These are phyloP conservation scores for Penicillium odoratum DNA, from an alignment of 495 filamentous ascomycete species.

Conservation along the genomic window DNA sequence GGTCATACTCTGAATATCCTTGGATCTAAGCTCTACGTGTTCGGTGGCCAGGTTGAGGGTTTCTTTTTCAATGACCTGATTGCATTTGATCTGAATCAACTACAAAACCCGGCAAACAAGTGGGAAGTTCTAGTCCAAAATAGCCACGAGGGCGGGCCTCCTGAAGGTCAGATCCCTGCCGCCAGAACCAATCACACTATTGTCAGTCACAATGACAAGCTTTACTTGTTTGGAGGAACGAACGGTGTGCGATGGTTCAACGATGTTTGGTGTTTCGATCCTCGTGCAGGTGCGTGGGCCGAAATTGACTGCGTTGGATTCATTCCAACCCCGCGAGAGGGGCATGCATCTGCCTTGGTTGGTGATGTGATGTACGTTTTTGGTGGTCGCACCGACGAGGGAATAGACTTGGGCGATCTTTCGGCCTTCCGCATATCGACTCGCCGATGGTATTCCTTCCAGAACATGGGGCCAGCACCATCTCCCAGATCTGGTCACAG, in stretches of 20 bases:
- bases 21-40: slow-evolving; percentile 94
- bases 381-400: slow-evolving; percentile 92
- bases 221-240: slow-evolving; percentile 97
- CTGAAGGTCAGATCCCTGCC: slow-evolving; percentile 73
- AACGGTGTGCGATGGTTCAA: slow-evolving; percentile 97
- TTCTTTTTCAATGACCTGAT: slow-evolving; percentile 98
- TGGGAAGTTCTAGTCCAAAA: slow-evolving; percentile 90
- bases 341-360: slow-evolving; percentile 89
- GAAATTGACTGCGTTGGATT: slow-evolving; percentile 95
- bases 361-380: slow-evolving; percentile 99
- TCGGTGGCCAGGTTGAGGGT: slow-evolving; percentile 96
- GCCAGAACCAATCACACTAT: slow-evolving; percentile 94
- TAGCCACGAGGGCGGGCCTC: slow-evolving; percentile 65
- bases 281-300: slow-evolving; percentile 75
- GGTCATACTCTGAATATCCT: slow-evolving; percentile 96
- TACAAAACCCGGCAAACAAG: slow-evolving; percentile 82
- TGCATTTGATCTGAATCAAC: slow-evolving; percentile 91
- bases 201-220: slow-evolving; percentile 87
- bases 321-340: slow-evolving; percentile 90
- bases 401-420: slow-evolving; percentile 86
- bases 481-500: slow-evolving; percentile 93
- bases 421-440: slow-evolving; percentile 93
- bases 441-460: slow-evolving; percentile 97
- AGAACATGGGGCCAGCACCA: slow-evolving; percentile 98
- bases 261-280: slow-evolving; percentile 96